Base-by-base conservation (phyloP, 805 yeast genomes). In the Priceomyces fermenticarens region DNA sequence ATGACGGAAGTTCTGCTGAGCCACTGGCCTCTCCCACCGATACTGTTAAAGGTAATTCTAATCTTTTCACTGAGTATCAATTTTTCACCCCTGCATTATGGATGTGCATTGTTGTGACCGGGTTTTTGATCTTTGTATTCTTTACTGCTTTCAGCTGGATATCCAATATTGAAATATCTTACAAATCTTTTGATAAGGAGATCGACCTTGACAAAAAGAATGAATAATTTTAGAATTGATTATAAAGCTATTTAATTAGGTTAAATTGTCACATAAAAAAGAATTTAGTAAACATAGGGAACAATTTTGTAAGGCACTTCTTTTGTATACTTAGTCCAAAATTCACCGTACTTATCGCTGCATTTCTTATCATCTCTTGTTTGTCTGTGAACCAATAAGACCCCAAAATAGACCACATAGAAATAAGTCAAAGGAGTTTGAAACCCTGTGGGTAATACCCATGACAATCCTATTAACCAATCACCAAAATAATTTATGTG, bases 401-500 rank as follows among this genome's bases (percentile, higher is more conserved):
- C 70, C 0, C 86, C 91, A 66, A 93, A 93, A 63, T 88, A 93
- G 14, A 84, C 57, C 30, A 85, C 83, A 57, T 88, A 93, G 65
- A 86, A 93, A 58, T 91, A 93, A 0, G 98, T 88, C 54, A 91
- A 68, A 3, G 88, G 84, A 0, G 96, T 83, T 44, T 70, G 72
- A 51, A 82, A 77, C 9, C 96, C 96, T 2, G 97, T 88, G 8
- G 96, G 83, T 47, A 93, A 70, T 62, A 97, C 88, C 96, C 96
- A 91, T 34, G 95, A 80, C 70, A 86, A 73, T 0, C 97, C 88
- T 55, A 89, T 82, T 32, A 93, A 59, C 90, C 97, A 88, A 67
- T 93, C 99, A 32, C 99, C 99, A 43, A 90, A 75, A 63, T 93
- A 93, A 59, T 93, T 93, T 57, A 88, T 88, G 61, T 93, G 99